Evolutionary conservation across 2,329 filamentous ascomycete species (phyloP), one percentile per base, ranked within the genome.

Genomic region (Elsinoe fawcettii): DNA sequence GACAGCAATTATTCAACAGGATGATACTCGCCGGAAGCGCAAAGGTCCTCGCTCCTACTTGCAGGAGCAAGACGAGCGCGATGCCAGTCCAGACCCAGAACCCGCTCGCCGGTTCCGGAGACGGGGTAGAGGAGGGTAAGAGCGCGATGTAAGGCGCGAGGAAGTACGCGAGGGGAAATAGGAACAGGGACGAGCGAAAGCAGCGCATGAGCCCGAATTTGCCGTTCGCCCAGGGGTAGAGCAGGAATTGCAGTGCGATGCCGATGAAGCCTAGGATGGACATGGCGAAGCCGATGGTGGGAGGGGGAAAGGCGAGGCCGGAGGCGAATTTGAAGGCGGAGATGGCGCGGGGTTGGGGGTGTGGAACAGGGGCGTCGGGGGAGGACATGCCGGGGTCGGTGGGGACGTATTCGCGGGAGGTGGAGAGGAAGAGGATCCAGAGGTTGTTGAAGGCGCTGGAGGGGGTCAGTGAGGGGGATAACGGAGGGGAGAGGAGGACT

Each of bases 401-500:
- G 9, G 74, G 60, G 76, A 82, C 60, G 57, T 66, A 71, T 39
- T 67, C 64, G 46, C 85, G 83, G 0, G 86, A 84, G 0, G 86
- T 87, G 1, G 87, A 88, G 46, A 91, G 77, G 69, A 91, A 90
- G 53, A 89, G 78, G 60, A 88, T 87, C 75, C 85, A 88, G 44
- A 91, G 79, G 1, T 85, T 81, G 66, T 88, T 86, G 74, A 90
- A 91, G 25, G 86, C 85, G 59, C 84, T 61, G 46, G 32, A 18
- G 43, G 22, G 34, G 12, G 22, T 57, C 27, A 60, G 39, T 39
- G 44, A 51, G 6, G 9, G n/a, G 3, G 22, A 12, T 3, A 8
- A 16, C 23, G 16, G 34, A 44, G 12, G 11, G 34, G 18, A 3
- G 37, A 11, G 36, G 37, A 16, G 8, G 25, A 23, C 55, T 37